Percentiles rank a stretch among this genome's conserved stretches.
These are phyloP conservation scores for Bryum argenteum DNA, from an alignment of 225 moss, liverwort and hornwort genomes.

Conservation along the genomic window DNA sequence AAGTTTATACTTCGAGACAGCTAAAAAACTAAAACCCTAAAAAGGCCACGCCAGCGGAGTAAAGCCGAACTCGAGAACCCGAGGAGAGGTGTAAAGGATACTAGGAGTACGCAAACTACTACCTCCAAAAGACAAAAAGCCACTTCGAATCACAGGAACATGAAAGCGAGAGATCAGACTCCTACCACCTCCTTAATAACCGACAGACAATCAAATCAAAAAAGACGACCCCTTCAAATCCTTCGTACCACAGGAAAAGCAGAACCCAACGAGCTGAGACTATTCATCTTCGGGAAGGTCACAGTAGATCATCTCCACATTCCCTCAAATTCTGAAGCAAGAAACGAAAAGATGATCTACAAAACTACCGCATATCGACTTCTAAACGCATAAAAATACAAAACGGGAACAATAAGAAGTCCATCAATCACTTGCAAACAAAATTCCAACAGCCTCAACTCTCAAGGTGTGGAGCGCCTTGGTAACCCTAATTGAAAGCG, in stretches of 20 bases:
- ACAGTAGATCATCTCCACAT: not conserved
- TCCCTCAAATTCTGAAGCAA: not conserved
- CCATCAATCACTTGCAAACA: no score
- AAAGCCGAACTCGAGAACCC: slow-evolving; percentile 1
- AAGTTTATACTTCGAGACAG: not conserved
- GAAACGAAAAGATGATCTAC: not conserved
- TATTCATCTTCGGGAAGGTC: not conserved
- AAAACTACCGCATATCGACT: not conserved
- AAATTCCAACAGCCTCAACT: no score
- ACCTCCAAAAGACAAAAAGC: no score
- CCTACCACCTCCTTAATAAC: no score
- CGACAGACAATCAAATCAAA: no score
- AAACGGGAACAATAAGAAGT: no score
- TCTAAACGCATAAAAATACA: not conserved
- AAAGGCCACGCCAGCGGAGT: not conserved
- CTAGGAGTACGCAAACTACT: no score
- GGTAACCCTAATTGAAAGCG: slow-evolving; percentile 30
- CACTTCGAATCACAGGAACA: no score
- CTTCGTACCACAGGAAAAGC: no score
- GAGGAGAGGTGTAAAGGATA: no score
- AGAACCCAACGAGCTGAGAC: not conserved
- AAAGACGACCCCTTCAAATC: no score
- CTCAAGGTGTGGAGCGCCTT: not conserved
- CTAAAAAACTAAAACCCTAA: not conserved
- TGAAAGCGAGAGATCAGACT: no score